Conservation (phyloP, 2,329 filamentous ascomycete species). For the Seiridium cupressi region DNA sequence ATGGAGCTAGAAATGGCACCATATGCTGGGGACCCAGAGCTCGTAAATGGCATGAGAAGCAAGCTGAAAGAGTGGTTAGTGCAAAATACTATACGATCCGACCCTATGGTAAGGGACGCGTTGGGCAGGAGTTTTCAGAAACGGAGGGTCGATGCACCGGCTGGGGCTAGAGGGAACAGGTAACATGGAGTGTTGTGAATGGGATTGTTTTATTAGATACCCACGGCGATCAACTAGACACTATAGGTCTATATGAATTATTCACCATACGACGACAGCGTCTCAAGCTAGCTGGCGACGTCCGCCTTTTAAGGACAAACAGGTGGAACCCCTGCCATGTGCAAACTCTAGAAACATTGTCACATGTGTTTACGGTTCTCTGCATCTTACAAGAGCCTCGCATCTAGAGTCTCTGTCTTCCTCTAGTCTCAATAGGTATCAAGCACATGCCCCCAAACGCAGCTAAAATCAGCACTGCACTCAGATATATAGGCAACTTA, state of each 20-base stretch:
- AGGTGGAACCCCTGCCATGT: no score
- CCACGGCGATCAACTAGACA: neutral
- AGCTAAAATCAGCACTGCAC: slow-evolving; percentile 53
- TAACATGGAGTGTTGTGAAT: slow-evolving; percentile 16
- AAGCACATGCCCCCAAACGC: slow-evolving; percentile 59
- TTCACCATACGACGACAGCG: no score
- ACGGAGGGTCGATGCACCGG: slow-evolving; percentile 59
- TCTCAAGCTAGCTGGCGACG: no score
- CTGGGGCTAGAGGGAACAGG: slow-evolving; percentile 55
- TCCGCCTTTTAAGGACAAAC: no score
- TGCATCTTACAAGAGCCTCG: neutral
- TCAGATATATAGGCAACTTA: slow-evolving; percentile 56
- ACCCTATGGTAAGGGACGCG: slow-evolving; percentile 80
- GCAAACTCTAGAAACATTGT: no score
- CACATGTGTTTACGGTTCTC: no score
- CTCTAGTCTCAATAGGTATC: slow-evolving; percentile 63
- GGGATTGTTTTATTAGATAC: neutral
- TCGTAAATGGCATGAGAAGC: slow-evolving; percentile 61
- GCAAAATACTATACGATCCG: slow-evolving; percentile 76
- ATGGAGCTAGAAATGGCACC: slow-evolving; percentile 79
- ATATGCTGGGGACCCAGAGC: slow-evolving; percentile 69
- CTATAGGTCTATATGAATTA: no score
- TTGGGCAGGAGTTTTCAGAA: slow-evolving; percentile 66
- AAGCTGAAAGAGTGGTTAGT: slow-evolving; percentile 86
- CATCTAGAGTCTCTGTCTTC: slow-evolving; percentile 52